Evolutionary conservation across 768 basidiomycete species (phyloP), one percentile per base, ranked within the genome.

Genomic region (Thelephora aurantiotincta): DNA sequence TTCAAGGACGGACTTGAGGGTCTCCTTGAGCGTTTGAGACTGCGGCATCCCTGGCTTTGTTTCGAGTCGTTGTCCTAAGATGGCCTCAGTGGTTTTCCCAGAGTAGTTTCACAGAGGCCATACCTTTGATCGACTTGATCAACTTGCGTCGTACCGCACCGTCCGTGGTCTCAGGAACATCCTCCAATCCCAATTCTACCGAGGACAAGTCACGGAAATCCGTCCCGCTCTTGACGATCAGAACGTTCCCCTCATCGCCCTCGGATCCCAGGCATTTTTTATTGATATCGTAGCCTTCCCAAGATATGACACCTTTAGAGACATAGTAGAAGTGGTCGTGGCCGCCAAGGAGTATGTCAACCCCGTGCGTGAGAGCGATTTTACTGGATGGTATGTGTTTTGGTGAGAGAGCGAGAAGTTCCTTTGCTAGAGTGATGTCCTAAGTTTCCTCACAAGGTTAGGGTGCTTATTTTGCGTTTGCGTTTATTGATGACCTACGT

Each of bases 271-370:
- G 70, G 23, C 74, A 70, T 3, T 66, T 59, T 38, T 69, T 54
- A 2, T 60, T 63, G 16, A 69, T 57, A 52, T 88, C 74, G 50
- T 78, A 81, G 46, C 69, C 72, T 22, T 82, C 75, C 85, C 85
- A 89, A 4, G 65, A 59, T 35, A 66, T 70, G 13, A 77, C 72
- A 9, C 83, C 87, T 53, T 71, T 75, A 33, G 80, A 76, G 36
- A 75, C 71, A 58, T 75, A 89, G 63, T 87, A 89, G 2, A 83
- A 65, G 52, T 94, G 91, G 58, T 94, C 91, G 55, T 94, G 91
- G 2, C 91, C 91, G 3, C 91, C 91, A 2, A 93, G 72, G 35
- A 93, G 62, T 20, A 92, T 63, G 57, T 93, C 91, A 2, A 81
- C 81, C 5, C 91, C 91, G 52, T 94, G 89, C 42, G 67, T 58